A percentile compares a stretch with the other conserved stretches of the same genome.
Evolutionary conservation across 2,329 filamentous ascomycete genomes (phyloP).

Genomic region (Penicillium sp.): DNA sequence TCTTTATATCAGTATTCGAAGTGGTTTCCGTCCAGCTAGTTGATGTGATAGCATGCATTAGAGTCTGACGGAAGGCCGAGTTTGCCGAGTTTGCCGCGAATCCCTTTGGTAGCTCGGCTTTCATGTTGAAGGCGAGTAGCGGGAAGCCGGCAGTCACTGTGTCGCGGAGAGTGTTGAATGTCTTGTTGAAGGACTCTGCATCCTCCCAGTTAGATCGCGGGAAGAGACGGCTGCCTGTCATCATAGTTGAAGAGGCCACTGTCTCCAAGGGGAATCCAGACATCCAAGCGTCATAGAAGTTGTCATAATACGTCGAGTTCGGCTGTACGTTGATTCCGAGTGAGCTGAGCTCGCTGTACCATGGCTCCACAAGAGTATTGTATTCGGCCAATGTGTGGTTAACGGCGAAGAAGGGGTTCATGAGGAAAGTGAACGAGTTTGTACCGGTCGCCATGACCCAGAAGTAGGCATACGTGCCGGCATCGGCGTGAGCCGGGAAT

Average conservation of each 20-base stretch:
- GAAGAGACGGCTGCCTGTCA: slow-evolving; percentile 37
- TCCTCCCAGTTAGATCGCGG: slow-evolving; percentile 36
- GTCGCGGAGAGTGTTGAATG: slow-evolving; percentile 26
- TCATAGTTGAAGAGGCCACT: slow-evolving; percentile 21
- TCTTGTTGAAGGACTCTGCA: slow-evolving; percentile 26
- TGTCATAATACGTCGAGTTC: slow-evolving; percentile 28
- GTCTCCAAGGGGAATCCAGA: slow-evolving; percentile 30
- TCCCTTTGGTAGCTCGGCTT: slow-evolving; percentile 24
- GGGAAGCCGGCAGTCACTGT: slow-evolving; percentile 28
- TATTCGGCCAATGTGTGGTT: slow-evolving; percentile 30
- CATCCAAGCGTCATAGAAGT: slow-evolving; percentile 30
- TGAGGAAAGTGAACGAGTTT: slow-evolving; percentile 33
- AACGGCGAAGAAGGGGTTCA: slow-evolving; percentile 31
- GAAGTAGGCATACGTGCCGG: slow-evolving; percentile 37
- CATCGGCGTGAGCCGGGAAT: slow-evolving; percentile 28
- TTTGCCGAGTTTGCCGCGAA: slow-evolving; percentile 23
- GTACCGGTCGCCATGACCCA: slow-evolving; percentile 24
- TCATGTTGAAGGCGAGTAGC: slow-evolving; percentile 37
- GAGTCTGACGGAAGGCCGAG: slow-evolving; percentile 26
- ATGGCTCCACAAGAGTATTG: slow-evolving; percentile 29
- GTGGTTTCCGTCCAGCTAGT: slow-evolving; percentile 23
- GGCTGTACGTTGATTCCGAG: slow-evolving; percentile 28
- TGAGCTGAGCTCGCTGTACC: slow-evolving; percentile 25
- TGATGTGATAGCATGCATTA: slow-evolving; percentile 30
- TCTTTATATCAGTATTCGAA: slow-evolving; percentile 40